Evolutionary conservation across 2,329 filamentous ascomycete genomes (phyloP).

Genomic region (Colletotrichum trifolii): DNA sequence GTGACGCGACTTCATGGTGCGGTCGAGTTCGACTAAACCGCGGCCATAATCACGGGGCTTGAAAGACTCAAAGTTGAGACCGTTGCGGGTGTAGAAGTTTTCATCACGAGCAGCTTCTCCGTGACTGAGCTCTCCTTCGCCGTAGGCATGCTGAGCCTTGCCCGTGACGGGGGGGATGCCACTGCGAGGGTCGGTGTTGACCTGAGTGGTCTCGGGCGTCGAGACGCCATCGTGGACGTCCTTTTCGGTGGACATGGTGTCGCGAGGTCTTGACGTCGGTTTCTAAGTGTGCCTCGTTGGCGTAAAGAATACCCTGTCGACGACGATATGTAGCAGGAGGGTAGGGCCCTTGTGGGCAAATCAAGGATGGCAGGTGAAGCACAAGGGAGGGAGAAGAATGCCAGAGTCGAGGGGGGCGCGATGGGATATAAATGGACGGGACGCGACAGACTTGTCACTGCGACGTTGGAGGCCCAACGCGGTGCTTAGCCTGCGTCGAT

Average conservation of each 20-base stretch:
- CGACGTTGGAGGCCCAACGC: neutral
- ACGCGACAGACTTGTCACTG: conserved; percentile 7
- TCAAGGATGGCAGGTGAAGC: conserved; percentile 14
- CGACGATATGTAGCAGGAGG: neutral
- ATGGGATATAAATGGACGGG: conserved; percentile 22
- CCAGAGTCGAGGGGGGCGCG: conserved; percentile 15
- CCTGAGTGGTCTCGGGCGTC: conserved; percentile 31
- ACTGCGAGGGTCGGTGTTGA: conserved; percentile 14
- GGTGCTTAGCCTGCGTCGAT: conserved; percentile 11
- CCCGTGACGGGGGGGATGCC: neutral
- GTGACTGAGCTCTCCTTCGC: conserved; percentile 1
- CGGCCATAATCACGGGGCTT: conserved; percentile 38
- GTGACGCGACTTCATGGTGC: conserved; percentile 57
- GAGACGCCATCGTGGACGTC: conserved; percentile 29
- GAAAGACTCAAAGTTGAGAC: conserved; percentile 41
- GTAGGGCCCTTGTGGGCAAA: conserved; percentile 7
- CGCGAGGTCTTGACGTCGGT: neutral
- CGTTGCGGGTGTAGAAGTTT: conserved; percentile 38
- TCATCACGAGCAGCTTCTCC: conserved; percentile 18
- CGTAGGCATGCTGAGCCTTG: conserved; percentile 5
- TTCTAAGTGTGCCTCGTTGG: neutral
- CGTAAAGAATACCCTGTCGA: neutral
- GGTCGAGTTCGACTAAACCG: conserved; percentile 41
- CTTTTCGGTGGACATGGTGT: conserved; percentile 23
- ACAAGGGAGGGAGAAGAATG: conserved; percentile 10